Evolutionary conservation across 345 rosid genomes (phyloP), one percentile per base, ranked within the genome.

Genomic region (Citrus medica): DNA sequence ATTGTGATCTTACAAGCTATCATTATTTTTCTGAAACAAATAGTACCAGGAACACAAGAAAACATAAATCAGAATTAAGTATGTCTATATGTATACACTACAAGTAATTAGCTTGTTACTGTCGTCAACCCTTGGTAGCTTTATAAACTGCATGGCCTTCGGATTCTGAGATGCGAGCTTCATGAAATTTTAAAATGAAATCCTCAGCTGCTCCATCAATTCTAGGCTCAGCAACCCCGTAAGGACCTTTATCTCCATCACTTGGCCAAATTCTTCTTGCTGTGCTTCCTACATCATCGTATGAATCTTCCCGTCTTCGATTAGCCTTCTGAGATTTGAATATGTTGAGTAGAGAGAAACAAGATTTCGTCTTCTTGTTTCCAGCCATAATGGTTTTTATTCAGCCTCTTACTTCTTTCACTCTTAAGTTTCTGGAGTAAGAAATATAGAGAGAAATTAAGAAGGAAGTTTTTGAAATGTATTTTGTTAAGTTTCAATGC

Each of bases 141-240:
- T 24, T 48, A n/a, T 75, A 83, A 63, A 78, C 81, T 51, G 83
- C 78, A 79, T 84, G 84, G 67, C 79, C 66, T 60, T 84, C 8
- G 38, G 38, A 35, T 35, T 35, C 38, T 35, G 38, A 82, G 84
- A 84, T 66, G 28, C 85, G 90, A 66, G 82, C 79, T 38, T 86
- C 84, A 63, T 88, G 89, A 79, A 88, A 85, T 81, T 81, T 83
- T 59, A 85, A 85, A 5, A 92, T 92, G 83, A 91, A 90, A 33
- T 74, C 89, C 3, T 84, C 10, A 40, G 88, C 89, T 74, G 77
- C 85, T 14, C 63, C 53, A 71, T 89, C 80, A 48, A 89, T 82
- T 10, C 87, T 78, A 8, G 92, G 92, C 74, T 85, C 86, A 2
- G 85, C 88, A 62, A 84, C 85, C 63, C 81, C 84, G 3, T 58